Percentiles rank a stretch among this genome's conserved stretches.
Evolutionary conservation across 495 filamentous ascomycete species (phyloP).

Genomic region (Xylona heveae): DNA sequence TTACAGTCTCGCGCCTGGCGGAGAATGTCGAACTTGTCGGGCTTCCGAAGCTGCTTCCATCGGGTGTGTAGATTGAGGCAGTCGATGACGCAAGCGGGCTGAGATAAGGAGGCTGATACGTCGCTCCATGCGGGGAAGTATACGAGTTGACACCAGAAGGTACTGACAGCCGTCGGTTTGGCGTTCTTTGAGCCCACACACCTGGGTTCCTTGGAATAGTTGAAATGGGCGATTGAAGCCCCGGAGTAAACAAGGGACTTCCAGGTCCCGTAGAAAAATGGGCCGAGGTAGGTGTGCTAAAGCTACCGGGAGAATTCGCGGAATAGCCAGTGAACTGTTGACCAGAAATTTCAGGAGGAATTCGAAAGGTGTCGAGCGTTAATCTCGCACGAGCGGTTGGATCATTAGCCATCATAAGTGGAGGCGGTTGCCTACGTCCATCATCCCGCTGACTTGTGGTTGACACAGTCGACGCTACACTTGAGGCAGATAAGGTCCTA

Average conservation of each 20-base stretch:
- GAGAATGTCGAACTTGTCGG: conserved; percentile 48
- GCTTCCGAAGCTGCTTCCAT: conserved; percentile 40
- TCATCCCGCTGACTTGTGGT: conserved; percentile 25
- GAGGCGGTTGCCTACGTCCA: conserved; percentile 50
- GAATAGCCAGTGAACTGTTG: conserved; percentile 30
- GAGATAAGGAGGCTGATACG: conserved; percentile 35
- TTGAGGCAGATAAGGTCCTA: conserved; percentile 68
- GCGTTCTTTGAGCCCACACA: conserved; percentile 2
- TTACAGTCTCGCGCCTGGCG: conserved; percentile 35
- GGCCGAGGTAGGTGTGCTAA: conserved; percentile 52
- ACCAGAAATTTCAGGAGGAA: conserved; percentile 23
- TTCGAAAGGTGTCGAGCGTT: conserved; percentile 39
- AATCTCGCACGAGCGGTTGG: conserved; percentile 27
- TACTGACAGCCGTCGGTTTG: conserved; percentile 3
- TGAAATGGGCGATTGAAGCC: conserved; percentile 15
- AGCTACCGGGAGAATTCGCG: conserved; percentile 38
- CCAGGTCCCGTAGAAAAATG: conserved; percentile 43
- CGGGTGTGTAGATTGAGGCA: conserved; percentile 28
- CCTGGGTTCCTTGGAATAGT: conserved; percentile 4
- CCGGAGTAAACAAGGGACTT: conserved; percentile 16
- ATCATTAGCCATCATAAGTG: conserved; percentile 63
- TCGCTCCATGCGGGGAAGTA: conserved; percentile 22
- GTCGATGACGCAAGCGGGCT: conserved; percentile 33
- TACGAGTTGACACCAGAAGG: conserved; percentile 4
- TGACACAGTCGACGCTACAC: conserved; percentile 56